Percentiles rank a stretch among this genome's conserved stretches.
phyloP scores from a whole-genome alignment of 306 rosid species.

The Quillaja saponaria region DNA sequence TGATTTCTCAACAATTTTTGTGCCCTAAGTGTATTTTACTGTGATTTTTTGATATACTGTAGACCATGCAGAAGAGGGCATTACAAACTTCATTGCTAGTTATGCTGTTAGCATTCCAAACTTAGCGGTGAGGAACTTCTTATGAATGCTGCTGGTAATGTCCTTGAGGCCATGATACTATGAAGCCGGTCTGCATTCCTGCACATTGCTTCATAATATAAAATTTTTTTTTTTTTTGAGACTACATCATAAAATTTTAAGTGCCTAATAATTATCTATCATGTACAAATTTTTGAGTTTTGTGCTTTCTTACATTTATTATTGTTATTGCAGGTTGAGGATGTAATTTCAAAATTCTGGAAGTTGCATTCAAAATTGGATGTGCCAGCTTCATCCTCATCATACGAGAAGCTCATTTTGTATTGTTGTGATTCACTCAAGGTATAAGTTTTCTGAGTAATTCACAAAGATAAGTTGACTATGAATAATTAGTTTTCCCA shows the following conservation, averaged over 20 bases:
- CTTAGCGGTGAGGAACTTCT: slow-evolving; percentile 70
- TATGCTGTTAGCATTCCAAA: slow-evolving; percentile 75
- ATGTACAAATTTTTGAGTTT: slow-evolving; percentile 5
- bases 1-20: slow-evolving; percentile 15
- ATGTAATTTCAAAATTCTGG: slow-evolving; percentile 53
- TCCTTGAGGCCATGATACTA: slow-evolving; percentile 35
- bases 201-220: slow-evolving; percentile 39
- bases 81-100: slow-evolving; percentile 60
- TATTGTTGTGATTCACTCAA: slow-evolving; percentile 58
- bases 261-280: slow-evolving; percentile 10
- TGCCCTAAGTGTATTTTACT: slow-evolving; percentile 16
- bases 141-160: slow-evolving; percentile 49
- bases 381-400: slow-evolving; percentile 59
- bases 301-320: not conserved
- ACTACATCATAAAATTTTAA: slow-evolving; percentile 15
- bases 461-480: slow-evolving; percentile 4
- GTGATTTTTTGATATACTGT: slow-evolving; percentile 47
- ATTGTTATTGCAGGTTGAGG: slow-evolving; percentile 69
- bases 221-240: slow-evolving; percentile 24
- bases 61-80: slow-evolving; percentile 55
- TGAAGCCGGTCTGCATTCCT: slow-evolving; percentile 41
- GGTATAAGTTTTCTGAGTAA: slow-evolving; percentile 46
- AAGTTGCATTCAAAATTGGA: slow-evolving; percentile 56
- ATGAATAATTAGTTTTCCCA: not conserved
- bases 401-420: slow-evolving; percentile 67